These are phyloP conservation scores for Escovopsis weberi DNA, from an alignment of 2,329 filamentous ascomycete genomes.

Conservation along the genomic window DNA sequence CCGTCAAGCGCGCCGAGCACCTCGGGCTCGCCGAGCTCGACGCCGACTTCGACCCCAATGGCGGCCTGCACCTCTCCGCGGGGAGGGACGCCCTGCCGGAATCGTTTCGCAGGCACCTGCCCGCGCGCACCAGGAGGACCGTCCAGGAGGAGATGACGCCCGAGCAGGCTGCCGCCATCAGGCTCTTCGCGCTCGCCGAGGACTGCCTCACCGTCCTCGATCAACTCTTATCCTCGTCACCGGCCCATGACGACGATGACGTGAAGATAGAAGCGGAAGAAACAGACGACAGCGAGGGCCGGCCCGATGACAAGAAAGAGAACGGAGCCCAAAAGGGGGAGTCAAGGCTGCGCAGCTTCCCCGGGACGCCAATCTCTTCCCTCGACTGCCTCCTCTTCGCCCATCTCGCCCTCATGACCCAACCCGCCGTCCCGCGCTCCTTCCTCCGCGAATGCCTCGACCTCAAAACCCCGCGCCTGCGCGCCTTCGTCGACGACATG, in stretches of 20 bases:
- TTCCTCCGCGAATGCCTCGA: slow-evolving; percentile 28
- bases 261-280: background rate
- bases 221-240: slow-evolving; percentile 27
- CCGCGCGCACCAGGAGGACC: slow-evolving; percentile 34
- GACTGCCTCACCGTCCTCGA: slow-evolving; percentile 60
- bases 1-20: slow-evolving; percentile 54
- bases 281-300: background rate
- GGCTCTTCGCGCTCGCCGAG: slow-evolving; percentile 56
- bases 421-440: slow-evolving; percentile 28
- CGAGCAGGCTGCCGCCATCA: slow-evolving; percentile 59
- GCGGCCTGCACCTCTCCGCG: slow-evolving; percentile 20
- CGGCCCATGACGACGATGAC: too few relatives aligned
- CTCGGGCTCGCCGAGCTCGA: slow-evolving; percentile 56
- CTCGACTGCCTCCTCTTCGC: slow-evolving; percentile 71
- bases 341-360: slow-evolving; percentile 15
- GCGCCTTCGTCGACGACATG: slow-evolving; percentile 19
- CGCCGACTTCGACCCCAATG: slow-evolving; percentile 34
- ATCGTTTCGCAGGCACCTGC: slow-evolving; percentile 23
- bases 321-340: too few relatives aligned
- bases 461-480: slow-evolving; percentile 16
- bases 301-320: slow-evolving; percentile 6
- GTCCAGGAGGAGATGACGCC: slow-evolving; percentile 50
- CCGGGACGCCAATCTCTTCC: slow-evolving; percentile 12
- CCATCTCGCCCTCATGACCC: slow-evolving; percentile 61
- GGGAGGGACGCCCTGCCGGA: slow-evolving; percentile 25